Percentiles rank a stretch among this genome's conserved stretches.
Evolutionary conservation across 1,284 basidiomycete species (phyloP).

Genomic region (Coniophora puteana): DNA sequence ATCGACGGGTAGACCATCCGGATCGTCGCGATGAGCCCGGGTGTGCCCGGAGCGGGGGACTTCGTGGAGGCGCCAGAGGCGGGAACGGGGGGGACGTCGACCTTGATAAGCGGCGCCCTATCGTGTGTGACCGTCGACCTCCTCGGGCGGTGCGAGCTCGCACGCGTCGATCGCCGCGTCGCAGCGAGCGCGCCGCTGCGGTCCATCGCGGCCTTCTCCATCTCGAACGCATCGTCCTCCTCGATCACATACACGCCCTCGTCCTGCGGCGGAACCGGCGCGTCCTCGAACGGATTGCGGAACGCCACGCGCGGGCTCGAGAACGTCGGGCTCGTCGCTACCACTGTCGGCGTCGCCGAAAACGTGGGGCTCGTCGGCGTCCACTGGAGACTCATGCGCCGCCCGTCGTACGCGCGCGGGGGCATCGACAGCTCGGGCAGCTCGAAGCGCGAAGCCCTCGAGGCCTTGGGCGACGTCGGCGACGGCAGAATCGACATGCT

Average conservation of each 20-base stretch:
- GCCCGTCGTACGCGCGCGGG: slow-evolving; percentile 24
- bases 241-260: slow-evolving; percentile 31
- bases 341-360: slow-evolving; percentile 28
- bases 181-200: slow-evolving; percentile 19
- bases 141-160: not conserved
- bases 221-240: slow-evolving; percentile 42
- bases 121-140: not conserved
- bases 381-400: slow-evolving; percentile 58
- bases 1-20: slow-evolving; percentile 68
- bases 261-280: slow-evolving; percentile 10
- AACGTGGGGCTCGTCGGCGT: slow-evolving; percentile 51
- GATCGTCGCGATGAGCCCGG: slow-evolving; percentile 38
- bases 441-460: no score
- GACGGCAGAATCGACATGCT: slow-evolving; percentile 31
- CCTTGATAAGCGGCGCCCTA: not conserved
- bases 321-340: no score
- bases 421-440: slow-evolving; percentile 26
- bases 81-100: not conserved
- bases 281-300: slow-evolving; percentile 20
- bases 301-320: no score
- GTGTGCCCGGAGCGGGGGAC: slow-evolving; percentile 4
- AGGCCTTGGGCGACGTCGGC: slow-evolving; percentile 20
- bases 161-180: slow-evolving; percentile 25
- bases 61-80: not conserved
- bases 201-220: slow-evolving; percentile 24